These are phyloP conservation scores for Boletus fagicola DNA, from an alignment of 768 basidiomycete genomes.

Conservation along the genomic window DNA sequence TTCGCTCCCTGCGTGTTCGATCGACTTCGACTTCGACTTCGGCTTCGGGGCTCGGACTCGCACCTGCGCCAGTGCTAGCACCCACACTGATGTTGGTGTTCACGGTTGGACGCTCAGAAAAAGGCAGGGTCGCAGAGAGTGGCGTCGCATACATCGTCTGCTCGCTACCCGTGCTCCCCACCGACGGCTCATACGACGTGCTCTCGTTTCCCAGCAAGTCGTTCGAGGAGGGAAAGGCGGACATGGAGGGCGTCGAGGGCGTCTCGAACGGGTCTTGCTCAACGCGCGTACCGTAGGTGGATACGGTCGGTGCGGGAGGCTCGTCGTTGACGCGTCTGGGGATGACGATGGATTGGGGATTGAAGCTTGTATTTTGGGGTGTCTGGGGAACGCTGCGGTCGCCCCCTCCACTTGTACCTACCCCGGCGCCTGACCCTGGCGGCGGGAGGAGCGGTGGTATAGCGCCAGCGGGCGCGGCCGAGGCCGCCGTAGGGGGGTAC, in stretches of 20 bases:
- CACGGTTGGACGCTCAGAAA: conserved; percentile 1
- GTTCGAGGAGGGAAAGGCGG: conserved; percentile 26
- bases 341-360: conserved; percentile 22
- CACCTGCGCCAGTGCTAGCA: too few species aligned
- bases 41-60: background rate
- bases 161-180: conserved; percentile 16
- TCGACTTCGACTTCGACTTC: conserved; percentile 9
- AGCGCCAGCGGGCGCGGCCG: background rate
- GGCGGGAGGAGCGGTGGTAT: conserved; percentile 19
- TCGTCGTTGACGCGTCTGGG: conserved; percentile 31
- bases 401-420: background rate
- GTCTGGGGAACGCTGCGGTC: conserved; percentile 3
- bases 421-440: conserved; percentile 2
- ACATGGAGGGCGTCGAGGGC: conserved; percentile 30
- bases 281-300: conserved; percentile 9
- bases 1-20: conserved; percentile 29
- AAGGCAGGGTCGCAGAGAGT: conserved; percentile 2
- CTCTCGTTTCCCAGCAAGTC: conserved; percentile 7
- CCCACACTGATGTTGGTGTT: background rate
- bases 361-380: conserved; percentile 27
- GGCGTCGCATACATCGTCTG: conserved; percentile 17
- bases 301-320: conserved; percentile 27
- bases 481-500: conserved; percentile 24
- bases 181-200: conserved; percentile 10
- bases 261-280: conserved; percentile 30